Conservation (phyloP, 129 eudicot species). For the Helichrysum umbraculigerum region DNA sequence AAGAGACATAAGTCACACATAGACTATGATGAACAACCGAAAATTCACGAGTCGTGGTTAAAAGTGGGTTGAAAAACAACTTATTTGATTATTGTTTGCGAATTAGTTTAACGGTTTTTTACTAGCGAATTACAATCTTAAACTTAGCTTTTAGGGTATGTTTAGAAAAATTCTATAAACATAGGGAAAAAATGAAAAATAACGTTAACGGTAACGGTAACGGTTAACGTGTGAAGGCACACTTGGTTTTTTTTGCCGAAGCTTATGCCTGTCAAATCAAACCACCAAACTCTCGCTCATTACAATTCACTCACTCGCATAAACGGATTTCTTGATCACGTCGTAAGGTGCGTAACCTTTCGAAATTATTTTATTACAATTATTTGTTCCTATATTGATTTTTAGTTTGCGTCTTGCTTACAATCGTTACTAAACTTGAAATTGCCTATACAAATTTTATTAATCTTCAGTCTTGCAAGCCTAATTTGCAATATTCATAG, state of each 20-base stretch:
- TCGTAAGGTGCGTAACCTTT: conserved; percentile 12
- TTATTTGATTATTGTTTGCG: no score
- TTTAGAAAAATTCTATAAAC: no score
- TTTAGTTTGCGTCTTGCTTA: neutral
- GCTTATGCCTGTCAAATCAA: conserved; percentile 19
- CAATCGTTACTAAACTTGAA: neutral
- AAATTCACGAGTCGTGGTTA: no score
- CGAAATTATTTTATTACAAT: neutral
- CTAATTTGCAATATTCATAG: neutral
- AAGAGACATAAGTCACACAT: no score
- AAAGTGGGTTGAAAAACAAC: no score
- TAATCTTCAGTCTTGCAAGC: neutral
- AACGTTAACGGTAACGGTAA: conserved; percentile 1
- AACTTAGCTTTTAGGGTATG: no score
- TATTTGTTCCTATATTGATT: neutral
- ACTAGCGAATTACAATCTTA: no score
- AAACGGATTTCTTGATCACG: conserved; percentile 1
- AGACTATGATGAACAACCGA: no score
- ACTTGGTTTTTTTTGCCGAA: conserved; percentile 18
- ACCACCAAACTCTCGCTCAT: conserved; percentile 5
- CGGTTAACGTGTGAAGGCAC: neutral
- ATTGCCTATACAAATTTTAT: neutral
- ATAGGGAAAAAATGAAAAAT: no score
- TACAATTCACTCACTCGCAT: conserved; percentile 9
- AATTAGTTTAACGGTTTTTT: no score